A percentile compares a stretch with the other conserved stretches of the same genome.
Evolutionary conservation across 2,329 filamentous ascomycete genomes (phyloP).

Genomic region (Beauveria rudraprayagi): DNA sequence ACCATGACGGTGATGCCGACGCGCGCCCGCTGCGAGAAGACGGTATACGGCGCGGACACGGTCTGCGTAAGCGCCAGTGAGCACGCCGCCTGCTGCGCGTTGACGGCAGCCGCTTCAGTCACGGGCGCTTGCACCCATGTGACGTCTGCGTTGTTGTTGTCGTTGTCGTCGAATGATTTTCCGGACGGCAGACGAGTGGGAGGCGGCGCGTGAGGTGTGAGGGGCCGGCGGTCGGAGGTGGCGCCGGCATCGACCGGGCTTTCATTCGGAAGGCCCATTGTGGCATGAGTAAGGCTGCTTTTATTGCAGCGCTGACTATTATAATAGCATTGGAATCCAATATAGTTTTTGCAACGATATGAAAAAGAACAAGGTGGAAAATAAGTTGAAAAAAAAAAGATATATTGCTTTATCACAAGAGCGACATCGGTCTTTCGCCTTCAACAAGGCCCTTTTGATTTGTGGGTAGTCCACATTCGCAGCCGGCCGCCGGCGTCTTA

Average conservation of each 20-base stretch:
- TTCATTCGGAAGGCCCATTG: not conserved
- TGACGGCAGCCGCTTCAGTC: not conserved
- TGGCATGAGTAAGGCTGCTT: not conserved
- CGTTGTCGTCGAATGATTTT: not conserved
- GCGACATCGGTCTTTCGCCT: not conserved
- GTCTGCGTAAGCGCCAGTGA: conserved; percentile 17
- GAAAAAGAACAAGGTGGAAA: not conserved
- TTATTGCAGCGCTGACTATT: not conserved
- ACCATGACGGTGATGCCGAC: conserved; percentile 47
- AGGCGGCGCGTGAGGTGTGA: not conserved
- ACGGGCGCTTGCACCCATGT: not conserved
- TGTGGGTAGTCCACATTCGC: not conserved
- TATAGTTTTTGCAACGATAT: not conserved
- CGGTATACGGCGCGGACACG: conserved; percentile 24
- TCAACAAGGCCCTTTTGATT: not conserved
- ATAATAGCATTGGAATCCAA: not conserved
- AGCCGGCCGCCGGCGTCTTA: not conserved
- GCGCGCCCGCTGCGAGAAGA: conserved; percentile 22
- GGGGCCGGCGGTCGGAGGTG: not conserved
- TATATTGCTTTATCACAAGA: not conserved
- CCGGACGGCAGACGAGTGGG: not conserved
- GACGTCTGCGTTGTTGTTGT: not conserved
- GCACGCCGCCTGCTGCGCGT: not conserved
- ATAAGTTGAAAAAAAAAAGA: not conserved
- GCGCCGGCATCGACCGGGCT: not conserved